Evolutionary conservation across 164 flowering plant genomes (phyloP).

Genomic region (Liquidambar formosana): DNA sequence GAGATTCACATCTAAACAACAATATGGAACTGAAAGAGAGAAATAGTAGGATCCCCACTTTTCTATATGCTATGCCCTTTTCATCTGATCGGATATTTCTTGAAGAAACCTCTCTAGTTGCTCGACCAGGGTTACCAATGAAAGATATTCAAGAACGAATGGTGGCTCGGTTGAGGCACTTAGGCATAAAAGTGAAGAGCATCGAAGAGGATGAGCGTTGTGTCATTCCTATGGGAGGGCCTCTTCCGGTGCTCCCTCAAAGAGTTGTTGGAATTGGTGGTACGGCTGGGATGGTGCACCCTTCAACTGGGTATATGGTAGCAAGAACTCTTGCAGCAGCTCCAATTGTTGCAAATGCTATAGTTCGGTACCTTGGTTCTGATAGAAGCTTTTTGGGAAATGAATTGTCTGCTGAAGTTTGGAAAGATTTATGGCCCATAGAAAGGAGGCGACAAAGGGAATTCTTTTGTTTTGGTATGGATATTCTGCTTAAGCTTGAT

Average conservation of each 20-base stretch:
- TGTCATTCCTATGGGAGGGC: slow-evolving; percentile 95
- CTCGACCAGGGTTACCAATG: slow-evolving; percentile 78
- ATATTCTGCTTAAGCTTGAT: slow-evolving; percentile 85
- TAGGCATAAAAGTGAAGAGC: slow-evolving; percentile 82
- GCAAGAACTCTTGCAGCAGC: slow-evolving; percentile 92
- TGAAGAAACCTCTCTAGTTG: slow-evolving; percentile 93
- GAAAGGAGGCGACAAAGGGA: slow-evolving; percentile 86
- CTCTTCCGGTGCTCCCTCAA: slow-evolving; percentile 93
- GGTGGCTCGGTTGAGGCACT: slow-evolving; percentile 79
- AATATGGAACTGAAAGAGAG: slow-evolving; percentile 51
- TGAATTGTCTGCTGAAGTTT: slow-evolving; percentile 68
- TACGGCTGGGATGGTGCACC: slow-evolving; percentile 97
- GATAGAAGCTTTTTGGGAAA: slow-evolving; percentile 39
- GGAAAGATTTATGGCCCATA: slow-evolving; percentile 90
- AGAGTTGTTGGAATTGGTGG: slow-evolving; percentile 92
- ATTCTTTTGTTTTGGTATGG: slow-evolving; percentile 97
- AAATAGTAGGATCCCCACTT: slow-evolving; percentile 78
- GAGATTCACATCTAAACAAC: slow-evolving; percentile 69
- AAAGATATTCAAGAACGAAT: slow-evolving; percentile 84
- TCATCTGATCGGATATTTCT: slow-evolving; percentile 74
- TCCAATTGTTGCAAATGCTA: slow-evolving; percentile 74
- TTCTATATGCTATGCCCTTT: slow-evolving; percentile 95
- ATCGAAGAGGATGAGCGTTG: slow-evolving; percentile 93
- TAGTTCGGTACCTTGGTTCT: slow-evolving; percentile 61
- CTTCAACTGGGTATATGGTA: slow-evolving; percentile 97